Evolutionary conservation across 805 yeast genomes (phyloP), one percentile per base, ranked within the genome.

Genomic region (Wickerhamiella alocasiicola): DNA sequence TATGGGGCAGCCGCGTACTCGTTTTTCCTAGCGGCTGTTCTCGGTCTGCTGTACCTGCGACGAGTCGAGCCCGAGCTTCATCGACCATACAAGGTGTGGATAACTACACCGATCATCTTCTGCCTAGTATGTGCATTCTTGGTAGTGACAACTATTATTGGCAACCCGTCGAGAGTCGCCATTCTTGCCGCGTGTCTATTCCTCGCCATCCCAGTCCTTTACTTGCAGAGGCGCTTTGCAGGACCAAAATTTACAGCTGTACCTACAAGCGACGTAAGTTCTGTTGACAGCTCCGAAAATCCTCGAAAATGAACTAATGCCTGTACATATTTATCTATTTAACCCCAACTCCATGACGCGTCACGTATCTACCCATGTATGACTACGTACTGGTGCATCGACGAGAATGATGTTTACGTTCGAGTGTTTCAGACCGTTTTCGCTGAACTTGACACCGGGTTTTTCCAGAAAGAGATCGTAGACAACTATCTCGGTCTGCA

Each of bases 111-210:
- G 2, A 45, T 61, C 5, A 17, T 56, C 25, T 61, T 61, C 37
- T 55, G 63, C 44, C 52, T 61, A 24, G 65, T 61, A n/a, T 63
- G 65, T 2, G 40, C 57, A 12, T 61, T 59, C 41, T 50, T 61
- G 13, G 53, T 61, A 13, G 48, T 56, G 1, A 42, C 62, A 7
- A 58, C 63, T 1, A 33, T 59, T 12, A 52, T 58, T 37, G 55
- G 56, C 26, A 52, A 55, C 15, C 64, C 65, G n/a, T n/a, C 55
- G 11, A 52, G 53, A 29, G 48, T 62, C 5, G 28, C 55, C 5
- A 48, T 51, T 25, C 55, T 58, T 2, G 47, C 49, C 7, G 34
- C 44, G 9, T 61, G 61, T 39, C 47, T 61, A 16, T 28, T 45
- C 2, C 34, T 50, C 2, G 63, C 64, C 3, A 42, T 55, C 7